These are phyloP conservation scores for Amanita polypyramis DNA, from an alignment of 768 basidiomycete species.

Conservation along the genomic window DNA sequence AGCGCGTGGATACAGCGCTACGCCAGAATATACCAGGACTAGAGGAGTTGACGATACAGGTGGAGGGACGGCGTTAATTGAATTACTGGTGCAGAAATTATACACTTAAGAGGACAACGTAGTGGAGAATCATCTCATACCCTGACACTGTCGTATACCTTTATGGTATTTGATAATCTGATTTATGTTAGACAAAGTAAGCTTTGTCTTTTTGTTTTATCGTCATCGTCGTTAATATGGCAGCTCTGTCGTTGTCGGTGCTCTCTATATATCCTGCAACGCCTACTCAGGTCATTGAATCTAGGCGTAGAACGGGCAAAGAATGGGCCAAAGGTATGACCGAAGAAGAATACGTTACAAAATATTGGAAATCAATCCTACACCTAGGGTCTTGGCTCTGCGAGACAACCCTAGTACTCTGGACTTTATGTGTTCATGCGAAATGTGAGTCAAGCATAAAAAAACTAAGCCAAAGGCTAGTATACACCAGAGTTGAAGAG, in stretches of 20 bases:
- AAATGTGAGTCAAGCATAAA: slow-evolving; percentile 30
- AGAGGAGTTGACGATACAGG: slow-evolving; percentile 85
- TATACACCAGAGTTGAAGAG: slow-evolving; percentile 42
- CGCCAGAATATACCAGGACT: slow-evolving; percentile 68
- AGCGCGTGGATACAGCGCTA: slow-evolving; percentile 64
- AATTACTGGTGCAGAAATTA: neutral
- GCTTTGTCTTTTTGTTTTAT: neutral
- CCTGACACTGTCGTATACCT: neutral
- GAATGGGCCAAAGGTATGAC: slow-evolving; percentile 36
- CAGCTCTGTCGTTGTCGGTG: neutral
- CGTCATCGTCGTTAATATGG: neutral
- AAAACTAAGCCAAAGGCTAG: slow-evolving; percentile 24
- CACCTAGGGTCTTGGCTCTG: slow-evolving; percentile 45
- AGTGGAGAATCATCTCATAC: neutral
- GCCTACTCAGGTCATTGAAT: slow-evolving; percentile 29
- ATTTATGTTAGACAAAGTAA: neutral
- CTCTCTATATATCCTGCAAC: slow-evolving; percentile 40
- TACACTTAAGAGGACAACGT: neutral
- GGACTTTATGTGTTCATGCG: slow-evolving; percentile 49
- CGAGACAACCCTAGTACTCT: slow-evolving; percentile 37
- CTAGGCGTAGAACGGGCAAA: slow-evolving; percentile 25
- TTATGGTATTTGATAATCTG: neutral
- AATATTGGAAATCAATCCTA: slow-evolving; percentile 22
- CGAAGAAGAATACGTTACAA: slow-evolving; percentile 40
- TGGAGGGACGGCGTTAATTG: slow-evolving; percentile 34